phyloP scores from a whole-genome alignment of 495 filamentous ascomycete genomes.

The Penicillium cinerascens region DNA sequence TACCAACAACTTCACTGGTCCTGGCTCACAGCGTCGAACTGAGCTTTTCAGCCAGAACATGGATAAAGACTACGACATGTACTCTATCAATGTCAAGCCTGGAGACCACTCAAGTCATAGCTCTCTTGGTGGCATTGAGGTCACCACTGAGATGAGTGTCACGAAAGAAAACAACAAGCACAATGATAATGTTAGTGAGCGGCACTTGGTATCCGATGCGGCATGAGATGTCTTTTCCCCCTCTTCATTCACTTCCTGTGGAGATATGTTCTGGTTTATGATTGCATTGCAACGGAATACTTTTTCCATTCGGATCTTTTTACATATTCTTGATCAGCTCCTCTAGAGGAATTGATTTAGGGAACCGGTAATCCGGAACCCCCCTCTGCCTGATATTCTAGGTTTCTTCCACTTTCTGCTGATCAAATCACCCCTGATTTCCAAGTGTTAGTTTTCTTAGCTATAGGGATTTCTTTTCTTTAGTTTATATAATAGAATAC shows the following conservation, averaged over 20 bases:
- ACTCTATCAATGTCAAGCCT: constrained; percentile 32
- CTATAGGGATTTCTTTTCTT: too few relatives aligned
- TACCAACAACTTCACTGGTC: constrained; percentile 10
- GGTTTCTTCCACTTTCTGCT: too few relatives aligned
- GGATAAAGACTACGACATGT: constrained; percentile 32
- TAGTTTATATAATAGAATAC: too few relatives aligned
- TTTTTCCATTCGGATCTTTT: neutral
- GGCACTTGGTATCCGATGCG: constrained; percentile 20
- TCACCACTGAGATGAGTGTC: constrained; percentile 35
- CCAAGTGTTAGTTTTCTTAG: too few relatives aligned
- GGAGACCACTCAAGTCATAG: constrained; percentile 12
- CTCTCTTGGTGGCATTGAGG: constrained; percentile 29
- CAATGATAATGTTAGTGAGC: constrained; percentile 21
- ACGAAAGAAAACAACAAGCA: constrained; percentile 22
- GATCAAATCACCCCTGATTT: too few relatives aligned
- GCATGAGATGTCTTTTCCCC: constrained; percentile 14
- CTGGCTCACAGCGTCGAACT: constrained; percentile 17
- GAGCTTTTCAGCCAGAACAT: constrained; percentile 23
- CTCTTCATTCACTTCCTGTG: neutral
- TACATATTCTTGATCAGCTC: neutral
- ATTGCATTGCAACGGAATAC: constrained; percentile 11
- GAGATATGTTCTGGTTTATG: neutral
- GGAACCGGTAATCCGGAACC: too few relatives aligned
- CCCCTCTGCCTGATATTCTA: too few relatives aligned
- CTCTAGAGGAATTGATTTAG: too few relatives aligned